These are phyloP conservation scores for Ambispora gerdemannii DNA, from an alignment of 192 early-diverging fungal genomes.

Conservation along the genomic window DNA sequence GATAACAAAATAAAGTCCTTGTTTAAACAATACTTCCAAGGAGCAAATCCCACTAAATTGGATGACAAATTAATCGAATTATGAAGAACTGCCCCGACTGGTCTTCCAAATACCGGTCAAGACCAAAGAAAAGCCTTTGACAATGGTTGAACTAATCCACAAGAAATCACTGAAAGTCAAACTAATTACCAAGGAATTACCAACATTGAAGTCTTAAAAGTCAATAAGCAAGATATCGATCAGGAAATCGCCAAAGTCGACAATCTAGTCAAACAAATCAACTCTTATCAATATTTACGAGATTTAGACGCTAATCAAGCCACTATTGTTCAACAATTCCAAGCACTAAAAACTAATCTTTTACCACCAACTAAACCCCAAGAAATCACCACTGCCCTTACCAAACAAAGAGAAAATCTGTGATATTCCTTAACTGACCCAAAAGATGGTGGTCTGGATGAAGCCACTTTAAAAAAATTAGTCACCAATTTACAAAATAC, in stretches of 20 bases:
- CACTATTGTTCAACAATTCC: background rate
- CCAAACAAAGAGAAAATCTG: background rate
- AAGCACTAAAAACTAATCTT: background rate
- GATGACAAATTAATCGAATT: background rate
- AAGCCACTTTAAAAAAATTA: constrained; percentile 6
- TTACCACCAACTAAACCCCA: constrained; percentile 3
- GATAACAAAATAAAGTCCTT: constrained; percentile 6
- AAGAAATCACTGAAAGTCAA: background rate
- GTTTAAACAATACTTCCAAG: constrained; percentile 18
- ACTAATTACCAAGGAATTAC: constrained; percentile 11
- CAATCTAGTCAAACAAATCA: constrained; percentile 4
- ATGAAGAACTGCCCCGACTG: constrained; percentile 11
- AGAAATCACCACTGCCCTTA: background rate
- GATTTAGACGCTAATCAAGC: constrained; percentile 11
- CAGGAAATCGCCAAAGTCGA: constrained; percentile 4
- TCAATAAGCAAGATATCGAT: constrained; percentile 11
- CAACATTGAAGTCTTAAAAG: constrained; percentile 5
- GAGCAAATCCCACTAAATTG: background rate
- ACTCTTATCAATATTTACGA: constrained; percentile 12
- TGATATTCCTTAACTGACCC: constrained; percentile 5
- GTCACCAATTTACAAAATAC: background rate
- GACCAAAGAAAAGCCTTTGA: background rate
- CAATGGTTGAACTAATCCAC: constrained; percentile 5
- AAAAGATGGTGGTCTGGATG: constrained; percentile 1
- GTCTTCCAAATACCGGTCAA: background rate